Evolutionary conservation across 1,284 basidiomycete genomes (phyloP).

Genomic region (Ustilago crameri): DNA sequence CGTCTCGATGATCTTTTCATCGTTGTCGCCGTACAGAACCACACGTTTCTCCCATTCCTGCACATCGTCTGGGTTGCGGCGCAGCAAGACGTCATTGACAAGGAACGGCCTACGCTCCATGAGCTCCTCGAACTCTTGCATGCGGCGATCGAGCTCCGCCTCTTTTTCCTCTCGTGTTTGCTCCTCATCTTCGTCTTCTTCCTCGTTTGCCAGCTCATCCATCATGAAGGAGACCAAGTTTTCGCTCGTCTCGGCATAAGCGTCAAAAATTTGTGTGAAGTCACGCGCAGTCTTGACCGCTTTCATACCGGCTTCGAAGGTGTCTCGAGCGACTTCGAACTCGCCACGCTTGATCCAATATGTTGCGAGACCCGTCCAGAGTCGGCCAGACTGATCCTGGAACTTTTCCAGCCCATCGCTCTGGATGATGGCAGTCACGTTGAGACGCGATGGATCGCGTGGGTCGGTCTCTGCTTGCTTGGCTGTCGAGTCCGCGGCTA

Average conservation of each 20-base stretch:
- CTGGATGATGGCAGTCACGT: conserved; percentile 85
- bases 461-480: conserved; percentile 80
- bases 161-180: conserved; percentile 76
- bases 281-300: conserved; percentile 92
- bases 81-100: conserved; percentile 91
- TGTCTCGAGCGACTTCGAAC: conserved; percentile 85
- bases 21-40: conserved; percentile 90
- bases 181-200: conserved; percentile 46
- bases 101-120: conserved; percentile 97
- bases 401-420: conserved; percentile 87
- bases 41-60: conserved; percentile 99
- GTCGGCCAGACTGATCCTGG: conserved; percentile 92
- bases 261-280: conserved; percentile 98
- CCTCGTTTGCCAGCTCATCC: conserved; percentile 77
- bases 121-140: conserved; percentile 92
- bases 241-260: conserved; percentile 93
- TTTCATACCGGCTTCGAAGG: conserved; percentile 87
- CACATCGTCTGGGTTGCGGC: conserved; percentile 96
- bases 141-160: conserved; percentile 84
- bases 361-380: conserved; percentile 96
- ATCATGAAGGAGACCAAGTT: conserved; percentile 90
- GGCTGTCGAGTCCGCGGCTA: conserved; percentile 71
- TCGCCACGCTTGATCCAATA: conserved; percentile 98
- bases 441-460: conserved; percentile 77
- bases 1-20: conserved; percentile 92